Evolutionary conservation across 805 yeast species (phyloP).

Genomic region (Kazachstania martiniae): DNA sequence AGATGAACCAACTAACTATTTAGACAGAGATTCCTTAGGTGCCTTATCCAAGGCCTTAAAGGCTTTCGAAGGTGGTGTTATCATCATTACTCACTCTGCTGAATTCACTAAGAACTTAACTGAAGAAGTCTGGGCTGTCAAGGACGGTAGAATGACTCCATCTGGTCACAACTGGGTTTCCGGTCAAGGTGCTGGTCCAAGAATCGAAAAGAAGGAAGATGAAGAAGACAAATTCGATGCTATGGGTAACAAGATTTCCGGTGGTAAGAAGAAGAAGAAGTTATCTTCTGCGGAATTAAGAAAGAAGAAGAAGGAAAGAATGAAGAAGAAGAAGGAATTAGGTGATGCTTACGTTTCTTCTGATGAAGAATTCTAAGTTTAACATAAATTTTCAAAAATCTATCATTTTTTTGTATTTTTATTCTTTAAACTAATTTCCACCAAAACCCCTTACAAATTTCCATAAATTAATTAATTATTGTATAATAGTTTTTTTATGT

Average conservation of each 20-base stretch:
- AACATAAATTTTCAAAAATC: not conserved
- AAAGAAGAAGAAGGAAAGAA: constrained; percentile 99
- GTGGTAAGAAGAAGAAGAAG: constrained; percentile 94
- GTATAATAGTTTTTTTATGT: no score
- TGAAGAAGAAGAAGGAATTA: constrained; percentile 99
- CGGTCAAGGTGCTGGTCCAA: constrained; percentile 99
- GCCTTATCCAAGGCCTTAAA: constrained; percentile 98
- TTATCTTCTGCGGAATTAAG: constrained; percentile 97
- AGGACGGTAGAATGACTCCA: constrained; percentile 98
- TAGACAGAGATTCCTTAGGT: constrained; percentile 98
- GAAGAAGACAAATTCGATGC: constrained; percentile 99
- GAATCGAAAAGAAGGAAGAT: constrained; percentile 90
- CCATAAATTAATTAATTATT: no score
- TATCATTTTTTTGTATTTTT: not conserved
- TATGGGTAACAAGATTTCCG: constrained; percentile 99
- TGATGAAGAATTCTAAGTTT: constrained; percentile 64
- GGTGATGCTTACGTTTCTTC: constrained; percentile 99
- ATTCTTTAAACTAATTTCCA: no score
- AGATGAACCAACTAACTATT: constrained; percentile 99
- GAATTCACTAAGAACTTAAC: constrained; percentile 99
- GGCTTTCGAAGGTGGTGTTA: constrained; percentile 99
- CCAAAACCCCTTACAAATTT: no score
- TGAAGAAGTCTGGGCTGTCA: constrained; percentile 99
- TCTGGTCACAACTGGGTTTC: constrained; percentile 99
- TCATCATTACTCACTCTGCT: constrained; percentile 99